These are phyloP conservation scores for Pseudoscleropodium purum DNA, from an alignment of 225 moss, liverwort and hornwort genomes.

Conservation along the genomic window DNA sequence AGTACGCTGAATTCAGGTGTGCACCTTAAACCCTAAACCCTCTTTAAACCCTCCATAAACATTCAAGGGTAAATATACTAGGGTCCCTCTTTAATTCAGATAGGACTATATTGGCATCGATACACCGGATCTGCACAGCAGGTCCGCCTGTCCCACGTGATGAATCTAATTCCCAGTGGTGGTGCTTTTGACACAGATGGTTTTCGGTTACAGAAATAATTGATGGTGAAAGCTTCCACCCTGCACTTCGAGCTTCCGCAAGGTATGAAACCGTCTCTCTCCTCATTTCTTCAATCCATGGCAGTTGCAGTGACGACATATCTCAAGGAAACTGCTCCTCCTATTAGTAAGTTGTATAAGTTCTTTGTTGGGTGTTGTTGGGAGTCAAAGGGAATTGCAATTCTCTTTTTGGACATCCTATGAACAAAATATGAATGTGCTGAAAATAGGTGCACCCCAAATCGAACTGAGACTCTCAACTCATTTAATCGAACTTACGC, in stretches of 20 bases:
- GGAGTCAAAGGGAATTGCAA: not conserved
- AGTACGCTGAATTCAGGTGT: conserved; percentile 77
- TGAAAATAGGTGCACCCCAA: not conserved
- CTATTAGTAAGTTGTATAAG: not conserved
- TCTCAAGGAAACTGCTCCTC: not conserved
- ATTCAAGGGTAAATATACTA: not conserved
- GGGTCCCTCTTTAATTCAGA: not conserved
- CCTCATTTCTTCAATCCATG: not conserved
- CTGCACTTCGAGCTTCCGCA: conserved; percentile 43
- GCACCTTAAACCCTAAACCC: not conserved
- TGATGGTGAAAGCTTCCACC: conserved; percentile 31
- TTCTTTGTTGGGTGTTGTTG: not conserved
- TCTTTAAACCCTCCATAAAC: not conserved
- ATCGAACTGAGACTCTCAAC: not conserved
- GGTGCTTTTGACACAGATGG: conserved; percentile 19
- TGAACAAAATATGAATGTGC: not conserved
- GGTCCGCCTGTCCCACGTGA: not conserved
- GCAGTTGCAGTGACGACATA: not conserved
- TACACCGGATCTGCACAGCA: not conserved
- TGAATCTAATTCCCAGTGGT: not conserved
- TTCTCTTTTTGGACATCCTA: not conserved
- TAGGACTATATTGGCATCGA: not conserved
- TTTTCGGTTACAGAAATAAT: conserved; percentile 33
- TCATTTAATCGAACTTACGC: not conserved
- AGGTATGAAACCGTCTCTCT: conserved; percentile 6